These are phyloP conservation scores for Pneumocystis murina DNA, from an alignment of 1,139 yeast genomes.

Conservation along the genomic window DNA sequence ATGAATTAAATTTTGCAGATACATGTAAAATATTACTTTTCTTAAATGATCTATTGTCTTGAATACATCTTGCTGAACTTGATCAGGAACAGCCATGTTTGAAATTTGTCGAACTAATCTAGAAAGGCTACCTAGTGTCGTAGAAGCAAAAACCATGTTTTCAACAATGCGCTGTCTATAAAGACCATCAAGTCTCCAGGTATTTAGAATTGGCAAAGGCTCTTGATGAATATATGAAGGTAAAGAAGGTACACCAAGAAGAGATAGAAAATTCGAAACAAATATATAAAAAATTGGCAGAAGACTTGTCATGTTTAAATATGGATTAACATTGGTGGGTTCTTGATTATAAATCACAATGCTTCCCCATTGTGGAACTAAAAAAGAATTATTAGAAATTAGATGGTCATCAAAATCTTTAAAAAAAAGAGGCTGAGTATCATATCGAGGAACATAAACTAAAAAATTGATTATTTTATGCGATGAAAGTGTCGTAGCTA, in stretches of 20 bases:
- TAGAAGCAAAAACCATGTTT: conserved; percentile 36
- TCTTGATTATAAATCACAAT: conserved; percentile 21
- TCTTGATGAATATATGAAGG: conserved; percentile 37
- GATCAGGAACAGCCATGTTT: conserved; percentile 62
- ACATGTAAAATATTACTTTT: background rate
- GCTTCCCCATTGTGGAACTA: conserved; percentile 89
- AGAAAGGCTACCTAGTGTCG: conserved; percentile 54
- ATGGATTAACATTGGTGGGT: conserved; percentile 14
- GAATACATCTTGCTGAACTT: background rate
- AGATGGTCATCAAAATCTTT: conserved; percentile 21
- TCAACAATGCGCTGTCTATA: conserved; percentile 42
- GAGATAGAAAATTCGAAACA: conserved; percentile 54
- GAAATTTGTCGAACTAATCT: conserved; percentile 53
- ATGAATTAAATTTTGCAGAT: background rate
- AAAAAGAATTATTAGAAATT: conserved; percentile 48
- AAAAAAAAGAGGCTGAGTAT: conserved; percentile 30
- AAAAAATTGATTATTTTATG: conserved; percentile 59
- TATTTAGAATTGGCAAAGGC: conserved; percentile 33
- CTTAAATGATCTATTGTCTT: background rate
- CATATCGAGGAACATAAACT: conserved; percentile 44
- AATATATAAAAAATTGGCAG: conserved; percentile 51
- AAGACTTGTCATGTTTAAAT: conserved; percentile 34
- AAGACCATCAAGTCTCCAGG: conserved; percentile 33
- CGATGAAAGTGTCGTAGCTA: conserved; percentile 12
- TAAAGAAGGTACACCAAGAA: conserved; percentile 50